These are phyloP conservation scores for Magnolia sinica DNA, from an alignment of 164 flowering plant genomes.

Conservation along the genomic window DNA sequence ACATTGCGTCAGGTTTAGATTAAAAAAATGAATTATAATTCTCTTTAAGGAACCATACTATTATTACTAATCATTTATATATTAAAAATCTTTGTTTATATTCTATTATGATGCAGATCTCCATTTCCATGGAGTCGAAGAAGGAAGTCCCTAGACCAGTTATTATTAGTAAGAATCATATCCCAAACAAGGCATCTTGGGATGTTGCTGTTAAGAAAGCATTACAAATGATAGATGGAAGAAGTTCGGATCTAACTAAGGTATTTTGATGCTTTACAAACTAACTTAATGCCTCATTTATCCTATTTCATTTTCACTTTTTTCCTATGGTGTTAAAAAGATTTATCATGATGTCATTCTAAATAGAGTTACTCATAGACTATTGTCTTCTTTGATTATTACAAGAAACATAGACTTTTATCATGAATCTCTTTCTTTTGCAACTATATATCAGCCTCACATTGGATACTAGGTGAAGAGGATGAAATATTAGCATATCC, in stretches of 20 bases:
- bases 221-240: conserved; percentile 51
- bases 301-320: background rate
- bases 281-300: background rate
- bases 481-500: too few species aligned
- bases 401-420: too few species aligned
- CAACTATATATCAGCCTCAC: too few species aligned
- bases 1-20: conserved; percentile 57
- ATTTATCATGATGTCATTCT: background rate
- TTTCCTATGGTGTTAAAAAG: too few species aligned
- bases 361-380: too few species aligned
- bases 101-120: conserved; percentile 46
- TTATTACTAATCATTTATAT: background rate
- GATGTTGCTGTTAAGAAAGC: conserved; percentile 64
- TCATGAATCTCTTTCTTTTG: too few species aligned
- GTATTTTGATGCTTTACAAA: conserved; percentile 25
- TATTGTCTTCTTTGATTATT: too few species aligned
- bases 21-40: background rate
- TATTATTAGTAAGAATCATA: conserved; percentile 48
- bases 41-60: background rate
- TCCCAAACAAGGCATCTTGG: conserved; percentile 61
- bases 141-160: conserved; percentile 38
- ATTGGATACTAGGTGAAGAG: too few species aligned
- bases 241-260: conserved; percentile 62
- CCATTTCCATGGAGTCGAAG: conserved; percentile 29
- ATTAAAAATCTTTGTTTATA: background rate